Percentiles rank a stretch among this genome's conserved stretches.
Evolutionary conservation across 805 yeast genomes (phyloP).

Genomic region (Hanseniaspora mollemarum): DNA sequence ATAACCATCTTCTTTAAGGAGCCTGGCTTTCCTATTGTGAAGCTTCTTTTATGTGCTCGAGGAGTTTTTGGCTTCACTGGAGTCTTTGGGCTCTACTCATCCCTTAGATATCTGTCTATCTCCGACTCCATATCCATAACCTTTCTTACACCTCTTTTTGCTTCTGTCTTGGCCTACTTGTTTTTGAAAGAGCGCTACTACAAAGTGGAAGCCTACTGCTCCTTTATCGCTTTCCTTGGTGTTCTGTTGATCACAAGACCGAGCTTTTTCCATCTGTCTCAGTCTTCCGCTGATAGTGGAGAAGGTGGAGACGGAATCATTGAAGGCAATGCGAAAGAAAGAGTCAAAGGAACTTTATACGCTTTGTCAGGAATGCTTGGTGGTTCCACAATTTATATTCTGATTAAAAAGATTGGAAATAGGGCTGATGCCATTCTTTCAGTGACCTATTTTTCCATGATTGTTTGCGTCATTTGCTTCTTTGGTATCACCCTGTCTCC

Average conservation of each 20-base stretch:
- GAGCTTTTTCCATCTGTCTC: conserved; percentile 47
- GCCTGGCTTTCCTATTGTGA: conserved; percentile 51
- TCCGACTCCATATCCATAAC: conserved; percentile 76
- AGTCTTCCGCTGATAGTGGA: conserved; percentile 17
- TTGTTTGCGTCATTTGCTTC: conserved; percentile 45
- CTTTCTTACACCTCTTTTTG: conserved; percentile 64
- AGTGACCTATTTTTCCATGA: conserved; percentile 63
- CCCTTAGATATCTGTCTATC: conserved; percentile 59
- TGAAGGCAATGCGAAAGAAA: conserved; percentile 42
- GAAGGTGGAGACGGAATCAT: conserved; percentile 21
- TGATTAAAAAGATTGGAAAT: conserved; percentile 63
- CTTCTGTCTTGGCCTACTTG: conserved; percentile 61
- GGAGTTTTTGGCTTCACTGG: conserved; percentile 72
- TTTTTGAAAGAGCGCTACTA: conserved; percentile 58
- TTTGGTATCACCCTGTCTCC: conserved; percentile 46
- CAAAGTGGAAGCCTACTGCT: conserved; percentile 55
- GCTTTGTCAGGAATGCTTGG: conserved; percentile 61
- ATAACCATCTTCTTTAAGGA: conserved; percentile 45
- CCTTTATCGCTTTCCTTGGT: conserved; percentile 56
- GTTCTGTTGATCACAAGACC: conserved; percentile 78
- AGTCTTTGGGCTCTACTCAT: conserved; percentile 65
- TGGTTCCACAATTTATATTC: conserved; percentile 56
- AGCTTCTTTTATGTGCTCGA: conserved; percentile 45
- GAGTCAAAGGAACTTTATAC: conserved; percentile 51
- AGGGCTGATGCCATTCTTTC: conserved; percentile 70